Percentiles rank a stretch among this genome's conserved stretches.
Evolutionary conservation across 441 rosid genomes (phyloP).

Genomic region (Sinapis alba): DNA sequence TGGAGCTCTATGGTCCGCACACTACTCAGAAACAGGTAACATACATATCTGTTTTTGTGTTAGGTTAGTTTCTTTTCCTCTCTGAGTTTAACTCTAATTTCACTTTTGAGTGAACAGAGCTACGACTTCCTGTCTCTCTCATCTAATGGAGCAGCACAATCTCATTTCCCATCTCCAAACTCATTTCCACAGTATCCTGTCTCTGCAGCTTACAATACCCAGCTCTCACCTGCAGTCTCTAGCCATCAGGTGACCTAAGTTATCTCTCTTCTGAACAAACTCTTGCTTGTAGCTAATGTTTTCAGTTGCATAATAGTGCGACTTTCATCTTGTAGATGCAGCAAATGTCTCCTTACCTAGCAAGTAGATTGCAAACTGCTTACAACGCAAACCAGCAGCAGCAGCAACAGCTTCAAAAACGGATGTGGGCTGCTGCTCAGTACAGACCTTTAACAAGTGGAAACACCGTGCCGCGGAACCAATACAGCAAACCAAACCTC

Average conservation of each 20-base stretch:
- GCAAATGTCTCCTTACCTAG: conserved; percentile 52
- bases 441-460: conserved; percentile 23
- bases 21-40: conserved; percentile 54
- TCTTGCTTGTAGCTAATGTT: not conserved
- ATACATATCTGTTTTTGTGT: not conserved
- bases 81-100: conserved; percentile 4
- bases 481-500: conserved; percentile 47
- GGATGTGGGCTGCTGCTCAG: conserved; percentile 37
- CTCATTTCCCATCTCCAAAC: conserved; percentile 47
- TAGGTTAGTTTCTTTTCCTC: conserved; percentile 7
- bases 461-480: conserved; percentile 41
- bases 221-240: conserved; percentile 45
- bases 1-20: conserved; percentile 19
- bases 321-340: conserved; percentile 45
- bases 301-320: not conserved
- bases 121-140: conserved; percentile 68
- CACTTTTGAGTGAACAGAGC: conserved; percentile 45
- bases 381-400: conserved; percentile 47
- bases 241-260: conserved; percentile 53
- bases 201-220: conserved; percentile 47
- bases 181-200: conserved; percentile 44
- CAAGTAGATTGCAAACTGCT: conserved; percentile 42
- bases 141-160: conserved; percentile 44
- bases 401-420: conserved; percentile 41
- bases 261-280: not conserved